phyloP scores from a whole-genome alignment of 306 rosid genomes.

The Castanospermum australe region DNA sequence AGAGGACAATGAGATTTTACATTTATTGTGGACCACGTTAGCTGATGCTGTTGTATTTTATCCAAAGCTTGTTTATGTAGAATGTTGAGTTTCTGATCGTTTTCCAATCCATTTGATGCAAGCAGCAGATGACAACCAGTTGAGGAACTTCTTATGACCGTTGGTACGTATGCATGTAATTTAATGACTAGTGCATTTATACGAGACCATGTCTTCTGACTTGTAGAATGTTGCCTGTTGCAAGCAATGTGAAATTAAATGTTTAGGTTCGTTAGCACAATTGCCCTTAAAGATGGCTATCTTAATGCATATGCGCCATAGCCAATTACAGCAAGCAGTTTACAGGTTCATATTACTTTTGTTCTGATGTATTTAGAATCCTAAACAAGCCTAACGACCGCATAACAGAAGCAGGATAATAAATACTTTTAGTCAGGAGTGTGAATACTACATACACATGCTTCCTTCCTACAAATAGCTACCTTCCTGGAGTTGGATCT shows the following conservation, averaged over 20 bases:
- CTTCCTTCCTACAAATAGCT: background rate
- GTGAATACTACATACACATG: background rate
- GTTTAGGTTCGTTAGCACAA: background rate
- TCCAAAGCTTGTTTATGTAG: slow-evolving; percentile 26
- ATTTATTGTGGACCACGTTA: background rate
- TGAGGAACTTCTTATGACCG: slow-evolving; percentile 4
- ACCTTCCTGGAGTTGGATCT: background rate
- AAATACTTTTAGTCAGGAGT: background rate
- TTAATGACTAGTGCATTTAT: slow-evolving; percentile 18
- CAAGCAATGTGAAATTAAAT: background rate
- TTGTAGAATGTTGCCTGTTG: background rate
- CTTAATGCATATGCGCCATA: background rate
- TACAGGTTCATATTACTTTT: background rate
- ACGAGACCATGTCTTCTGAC: slow-evolving; percentile 1
- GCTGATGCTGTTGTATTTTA: slow-evolving; percentile 39
- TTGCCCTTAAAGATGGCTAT: background rate
- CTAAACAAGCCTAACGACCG: background rate
- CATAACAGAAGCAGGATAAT: background rate
- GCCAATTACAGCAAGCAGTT: background rate
- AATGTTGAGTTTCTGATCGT: slow-evolving; percentile 31
- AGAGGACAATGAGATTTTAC: slow-evolving; percentile 30
- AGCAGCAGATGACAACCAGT: slow-evolving; percentile 9
- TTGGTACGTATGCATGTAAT: slow-evolving; percentile 38
- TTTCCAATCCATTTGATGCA: slow-evolving; percentile 25
- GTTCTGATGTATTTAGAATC: background rate